Evolutionary conservation across 768 basidiomycete species (phyloP).

Genomic region (Mycena vitilis): DNA sequence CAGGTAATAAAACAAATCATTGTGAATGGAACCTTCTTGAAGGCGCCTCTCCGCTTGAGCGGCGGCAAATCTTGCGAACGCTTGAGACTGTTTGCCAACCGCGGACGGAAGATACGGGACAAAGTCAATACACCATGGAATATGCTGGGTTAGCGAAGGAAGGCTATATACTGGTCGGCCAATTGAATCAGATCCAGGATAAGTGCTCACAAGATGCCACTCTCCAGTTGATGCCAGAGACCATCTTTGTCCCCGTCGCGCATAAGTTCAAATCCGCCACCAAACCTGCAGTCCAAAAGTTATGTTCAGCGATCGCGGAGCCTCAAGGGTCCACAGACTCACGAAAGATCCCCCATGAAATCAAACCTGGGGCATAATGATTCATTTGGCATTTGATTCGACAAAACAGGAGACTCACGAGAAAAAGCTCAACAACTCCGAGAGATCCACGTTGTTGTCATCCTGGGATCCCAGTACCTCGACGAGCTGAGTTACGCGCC

Average conservation of each 20-base stretch:
- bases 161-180: background rate
- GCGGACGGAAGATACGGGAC: background rate
- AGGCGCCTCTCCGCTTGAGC: slow-evolving; percentile 19
- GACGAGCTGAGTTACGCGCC: slow-evolving; percentile 23
- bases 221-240: slow-evolving; percentile 23
- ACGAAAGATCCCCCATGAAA: slow-evolving; percentile 32
- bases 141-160: slow-evolving; percentile 18
- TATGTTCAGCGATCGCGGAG: no score
- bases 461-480: slow-evolving; percentile 13
- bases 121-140: slow-evolving; percentile 19
- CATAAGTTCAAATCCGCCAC: slow-evolving; percentile 31
- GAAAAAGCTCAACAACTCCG: slow-evolving; percentile 27
- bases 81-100: slow-evolving; percentile 9
- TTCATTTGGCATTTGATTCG: background rate
- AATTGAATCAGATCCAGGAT: background rate
- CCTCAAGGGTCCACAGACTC: background rate
- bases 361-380: slow-evolving; percentile 13
- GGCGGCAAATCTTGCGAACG: slow-evolving; percentile 12
- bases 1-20: slow-evolving; percentile 30
- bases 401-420: slow-evolving; percentile 2
- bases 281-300: slow-evolving; percentile 6
- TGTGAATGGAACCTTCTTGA: slow-evolving; percentile 19
- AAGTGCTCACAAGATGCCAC: slow-evolving; percentile 13
- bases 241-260: slow-evolving; percentile 25
- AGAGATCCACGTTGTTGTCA: slow-evolving; percentile 9